Evolutionary conservation across 2,329 filamentous ascomycete genomes (phyloP).

Genomic region (Cladosporium colombiae): DNA sequence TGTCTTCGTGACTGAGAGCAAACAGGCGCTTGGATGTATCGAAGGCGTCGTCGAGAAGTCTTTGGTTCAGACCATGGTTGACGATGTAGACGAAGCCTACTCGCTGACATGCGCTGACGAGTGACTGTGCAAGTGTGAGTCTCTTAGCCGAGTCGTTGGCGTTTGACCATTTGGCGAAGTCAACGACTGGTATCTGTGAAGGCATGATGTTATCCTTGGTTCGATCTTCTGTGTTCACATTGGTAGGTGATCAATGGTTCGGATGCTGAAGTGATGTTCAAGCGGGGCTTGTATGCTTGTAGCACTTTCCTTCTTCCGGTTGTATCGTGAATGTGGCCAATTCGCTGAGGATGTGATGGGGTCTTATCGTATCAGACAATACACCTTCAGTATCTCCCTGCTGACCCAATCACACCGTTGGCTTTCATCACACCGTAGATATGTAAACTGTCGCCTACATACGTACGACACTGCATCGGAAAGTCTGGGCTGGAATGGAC

Average conservation of each 20-base stretch:
- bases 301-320: not conserved
- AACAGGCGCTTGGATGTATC: conserved; percentile 41
- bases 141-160: conserved; percentile 1
- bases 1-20: conserved; percentile 37
- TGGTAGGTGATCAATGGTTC: not conserved
- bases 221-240: not conserved
- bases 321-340: not conserved
- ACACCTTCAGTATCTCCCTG: too few species aligned
- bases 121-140: conserved; percentile 32
- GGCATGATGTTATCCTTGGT: not conserved
- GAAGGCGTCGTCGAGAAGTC: conserved; percentile 34
- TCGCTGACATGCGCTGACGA: conserved; percentile 41
- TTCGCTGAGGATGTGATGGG: not conserved
- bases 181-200: conserved; percentile 27
- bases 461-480: too few species aligned
- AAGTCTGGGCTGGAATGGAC: too few species aligned
- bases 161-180: conserved; percentile 27
- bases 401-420: too few species aligned
- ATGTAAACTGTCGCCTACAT: too few species aligned
- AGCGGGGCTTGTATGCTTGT: not conserved
- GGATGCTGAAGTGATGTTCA: not conserved
- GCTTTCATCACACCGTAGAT: too few species aligned
- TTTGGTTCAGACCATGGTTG: conserved; percentile 40
- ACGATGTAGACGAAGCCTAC: conserved; percentile 47
- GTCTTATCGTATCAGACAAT: not conserved